Conservation (phyloP, 306 rosid genomes). For the Lotus japonicus region DNA sequence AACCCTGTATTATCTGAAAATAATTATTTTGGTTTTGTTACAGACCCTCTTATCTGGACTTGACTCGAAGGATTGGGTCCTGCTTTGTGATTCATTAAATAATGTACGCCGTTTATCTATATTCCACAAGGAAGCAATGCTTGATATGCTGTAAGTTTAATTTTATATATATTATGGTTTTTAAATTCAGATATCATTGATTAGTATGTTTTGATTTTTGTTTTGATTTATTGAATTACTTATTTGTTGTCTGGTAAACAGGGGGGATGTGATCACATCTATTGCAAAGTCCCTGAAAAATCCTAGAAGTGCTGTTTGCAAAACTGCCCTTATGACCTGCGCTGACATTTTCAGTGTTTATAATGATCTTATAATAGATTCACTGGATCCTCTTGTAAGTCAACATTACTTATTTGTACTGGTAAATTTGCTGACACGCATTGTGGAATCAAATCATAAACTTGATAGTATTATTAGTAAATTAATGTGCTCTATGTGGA, state of each 20-base stretch:
- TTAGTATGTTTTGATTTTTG: neutral
- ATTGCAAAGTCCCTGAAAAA: constrained; percentile 77
- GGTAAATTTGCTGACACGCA: constrained; percentile 5
- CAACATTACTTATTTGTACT: constrained; percentile 7
- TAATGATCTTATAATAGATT: constrained; percentile 65
- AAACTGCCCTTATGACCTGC: constrained; percentile 96
- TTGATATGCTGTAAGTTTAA: constrained; percentile 66
- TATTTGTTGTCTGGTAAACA: constrained; percentile 31
- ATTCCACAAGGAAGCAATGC: constrained; percentile 74
- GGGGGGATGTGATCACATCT: constrained; percentile 69
- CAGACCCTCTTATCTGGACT: constrained; percentile 77
- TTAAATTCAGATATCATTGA: neutral
- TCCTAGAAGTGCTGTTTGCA: constrained; percentile 97
- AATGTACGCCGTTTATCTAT: constrained; percentile 69
- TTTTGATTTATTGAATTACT: neutral
- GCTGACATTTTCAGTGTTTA: constrained; percentile 84
- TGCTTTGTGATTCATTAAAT: constrained; percentile 78
- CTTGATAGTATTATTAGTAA: neutral
- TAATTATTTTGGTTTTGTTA: constrained; percentile 24
- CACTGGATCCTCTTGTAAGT: constrained; percentile 85
- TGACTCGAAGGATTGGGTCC: constrained; percentile 86
- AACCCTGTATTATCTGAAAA: neutral
- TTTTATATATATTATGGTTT: neutral
- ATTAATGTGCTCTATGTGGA: constrained; percentile 10
- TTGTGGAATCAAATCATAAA: neutral